Conservation (phyloP, 345 rosid species). For the Gynandropsis gynandra region DNA sequence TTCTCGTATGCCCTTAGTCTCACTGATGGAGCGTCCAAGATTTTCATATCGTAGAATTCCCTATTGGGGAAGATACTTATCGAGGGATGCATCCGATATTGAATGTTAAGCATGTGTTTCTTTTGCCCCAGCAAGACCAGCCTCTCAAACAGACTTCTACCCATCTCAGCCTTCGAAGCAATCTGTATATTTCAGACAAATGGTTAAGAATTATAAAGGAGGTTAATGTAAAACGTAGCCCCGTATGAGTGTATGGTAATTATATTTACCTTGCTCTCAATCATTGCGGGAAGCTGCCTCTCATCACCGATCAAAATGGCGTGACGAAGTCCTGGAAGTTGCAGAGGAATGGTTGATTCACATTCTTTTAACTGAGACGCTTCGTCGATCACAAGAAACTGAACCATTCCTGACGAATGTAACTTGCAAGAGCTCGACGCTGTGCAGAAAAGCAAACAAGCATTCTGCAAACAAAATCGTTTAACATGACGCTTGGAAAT, state of each 20-base stretch:
- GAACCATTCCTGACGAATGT: constrained; percentile 18
- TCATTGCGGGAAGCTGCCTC: constrained; percentile 40
- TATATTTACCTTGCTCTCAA: constrained; percentile 32
- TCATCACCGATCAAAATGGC: constrained; percentile 43
- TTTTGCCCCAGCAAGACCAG: constrained; percentile 33
- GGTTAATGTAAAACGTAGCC: too few species aligned
- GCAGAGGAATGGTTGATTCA: constrained; percentile 39
- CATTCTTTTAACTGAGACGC: constrained; percentile 50
- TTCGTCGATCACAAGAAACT: constrained; percentile 42
- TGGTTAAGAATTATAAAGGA: too few species aligned
- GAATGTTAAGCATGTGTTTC: constrained; percentile 46
- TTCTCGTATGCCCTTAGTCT: constrained; percentile 23
- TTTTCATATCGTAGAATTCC: constrained; percentile 35
- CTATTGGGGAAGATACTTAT: constrained; percentile 53
- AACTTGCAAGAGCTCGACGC: constrained; percentile 34
- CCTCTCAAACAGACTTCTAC: constrained; percentile 70
- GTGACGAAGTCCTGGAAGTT: constrained; percentile 34
- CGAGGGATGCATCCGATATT: constrained; percentile 64
- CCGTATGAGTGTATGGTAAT: too few species aligned
- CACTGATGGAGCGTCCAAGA: constrained; percentile 40
- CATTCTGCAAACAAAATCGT: constrained; percentile 30
- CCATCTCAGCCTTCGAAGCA: constrained; percentile 34
- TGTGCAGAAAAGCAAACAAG: constrained; percentile 38
- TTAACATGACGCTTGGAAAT: constrained; percentile 12
- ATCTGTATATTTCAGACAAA: constrained; percentile 29